Percentiles rank a stretch among this genome's conserved stretches.
These are phyloP conservation scores for Hamigera avellanea DNA, from an alignment of 495 filamentous ascomycete genomes.

Conservation along the genomic window DNA sequence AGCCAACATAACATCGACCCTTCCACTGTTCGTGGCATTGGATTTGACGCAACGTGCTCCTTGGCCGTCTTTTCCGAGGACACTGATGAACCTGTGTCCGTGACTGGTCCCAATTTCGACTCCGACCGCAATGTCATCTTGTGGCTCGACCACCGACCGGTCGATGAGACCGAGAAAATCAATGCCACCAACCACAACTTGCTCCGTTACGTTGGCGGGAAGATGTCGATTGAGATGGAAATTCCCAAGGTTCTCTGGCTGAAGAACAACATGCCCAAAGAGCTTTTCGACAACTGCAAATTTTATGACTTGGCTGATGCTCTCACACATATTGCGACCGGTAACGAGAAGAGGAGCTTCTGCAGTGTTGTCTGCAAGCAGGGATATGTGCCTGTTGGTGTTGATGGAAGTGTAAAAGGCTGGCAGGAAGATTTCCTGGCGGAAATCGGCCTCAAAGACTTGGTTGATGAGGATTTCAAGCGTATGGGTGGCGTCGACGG, in stretches of 20 bases:
- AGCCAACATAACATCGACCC: constrained; percentile 67
- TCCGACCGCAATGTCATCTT: constrained; percentile 83
- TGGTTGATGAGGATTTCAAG: constrained; percentile 76
- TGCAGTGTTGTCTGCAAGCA: constrained; percentile 95
- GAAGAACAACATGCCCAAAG: constrained; percentile 94
- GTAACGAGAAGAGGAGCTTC: constrained; percentile 80
- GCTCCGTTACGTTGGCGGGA: constrained; percentile 90
- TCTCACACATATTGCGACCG: constrained; percentile 93
- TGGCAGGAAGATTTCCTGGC: constrained; percentile 93
- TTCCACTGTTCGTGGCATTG: constrained; percentile 67
- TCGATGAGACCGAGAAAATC: constrained; percentile 80
- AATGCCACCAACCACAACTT: constrained; percentile 87
- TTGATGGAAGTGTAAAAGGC: constrained; percentile 94
- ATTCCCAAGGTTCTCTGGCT: constrained; percentile 96
- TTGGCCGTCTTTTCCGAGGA: constrained; percentile 80
- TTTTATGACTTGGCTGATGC: constrained; percentile 93
- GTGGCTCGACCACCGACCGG: constrained; percentile 87
- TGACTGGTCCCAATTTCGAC: constrained; percentile 77
- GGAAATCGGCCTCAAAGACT: constrained; percentile 70
- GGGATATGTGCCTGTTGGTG: constrained; percentile 86
- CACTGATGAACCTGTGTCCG: constrained; percentile 78
- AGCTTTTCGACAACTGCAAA: constrained; percentile 81
- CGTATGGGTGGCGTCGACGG: constrained; percentile 87
- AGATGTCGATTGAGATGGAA: constrained; percentile 98
- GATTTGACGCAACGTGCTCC: constrained; percentile 96